These are phyloP conservation scores for Beauveria bassiana DNA, from an alignment of 2,329 filamentous ascomycete genomes.

Conservation along the genomic window DNA sequence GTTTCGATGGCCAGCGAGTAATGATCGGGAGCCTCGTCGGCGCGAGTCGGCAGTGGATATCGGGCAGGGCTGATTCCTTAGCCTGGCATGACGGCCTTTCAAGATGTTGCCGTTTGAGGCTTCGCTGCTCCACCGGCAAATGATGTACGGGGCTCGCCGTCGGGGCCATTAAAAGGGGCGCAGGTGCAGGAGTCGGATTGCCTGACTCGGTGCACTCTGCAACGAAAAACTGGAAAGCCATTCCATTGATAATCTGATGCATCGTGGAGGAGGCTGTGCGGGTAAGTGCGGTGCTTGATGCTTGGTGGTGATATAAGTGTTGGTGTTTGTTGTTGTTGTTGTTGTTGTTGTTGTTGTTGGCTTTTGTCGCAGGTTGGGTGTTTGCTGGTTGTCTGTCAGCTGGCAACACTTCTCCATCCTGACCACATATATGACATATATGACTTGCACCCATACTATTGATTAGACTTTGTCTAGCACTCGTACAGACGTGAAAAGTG, in stretches of 20 bases:
- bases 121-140: background rate
- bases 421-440: too few relatives aligned
- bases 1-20: background rate
- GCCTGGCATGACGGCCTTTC: background rate
- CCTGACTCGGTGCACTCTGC: background rate
- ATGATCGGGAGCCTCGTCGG: background rate
- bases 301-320: background rate
- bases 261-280: background rate
- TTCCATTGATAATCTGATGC: background rate
- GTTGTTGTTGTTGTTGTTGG: background rate
- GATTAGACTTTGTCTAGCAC: background rate
- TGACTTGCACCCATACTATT: too few relatives aligned
- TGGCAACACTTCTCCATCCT: background rate
- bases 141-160: background rate
- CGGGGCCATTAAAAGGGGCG: background rate
- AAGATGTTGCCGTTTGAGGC: background rate
- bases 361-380: background rate
- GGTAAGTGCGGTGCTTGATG: too few relatives aligned
- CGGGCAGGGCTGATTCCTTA: background rate
- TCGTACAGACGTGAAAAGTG: background rate
- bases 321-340: background rate
- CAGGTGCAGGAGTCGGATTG: background rate
- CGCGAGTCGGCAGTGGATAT: background rate
- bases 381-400: background rate
- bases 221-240: background rate